Evolutionary conservation across 2,329 filamentous ascomycete species (phyloP).

Genomic region (Huntiella moniliformis): DNA sequence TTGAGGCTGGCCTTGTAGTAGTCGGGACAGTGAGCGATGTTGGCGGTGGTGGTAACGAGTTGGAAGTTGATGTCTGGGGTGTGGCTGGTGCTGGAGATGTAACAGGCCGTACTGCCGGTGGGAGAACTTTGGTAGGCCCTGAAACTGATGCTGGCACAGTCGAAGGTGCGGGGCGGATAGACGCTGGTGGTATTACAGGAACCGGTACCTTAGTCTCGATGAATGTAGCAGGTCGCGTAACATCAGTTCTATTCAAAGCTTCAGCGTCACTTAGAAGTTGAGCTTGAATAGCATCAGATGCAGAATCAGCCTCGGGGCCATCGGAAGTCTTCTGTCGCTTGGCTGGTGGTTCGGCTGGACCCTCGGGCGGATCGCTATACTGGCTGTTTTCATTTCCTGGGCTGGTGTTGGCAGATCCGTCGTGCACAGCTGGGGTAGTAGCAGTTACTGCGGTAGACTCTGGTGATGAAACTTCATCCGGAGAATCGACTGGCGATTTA

Average conservation of each 20-base stretch:
- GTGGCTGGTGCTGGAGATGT: neutral
- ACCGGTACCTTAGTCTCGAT: slow-evolving; percentile 3
- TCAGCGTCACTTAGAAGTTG: slow-evolving; percentile 8
- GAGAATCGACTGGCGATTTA: neutral
- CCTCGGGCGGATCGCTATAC: slow-evolving; percentile 1
- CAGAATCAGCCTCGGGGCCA: slow-evolving; percentile 2
- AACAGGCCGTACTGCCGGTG: too few species aligned
- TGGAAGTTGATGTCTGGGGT: neutral
- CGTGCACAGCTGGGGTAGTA: slow-evolving; percentile 49
- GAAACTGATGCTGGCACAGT: neutral
- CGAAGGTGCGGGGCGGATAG: neutral
- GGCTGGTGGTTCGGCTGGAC: slow-evolving; percentile 13
- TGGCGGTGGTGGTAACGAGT: neutral
- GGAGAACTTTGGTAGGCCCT: too few species aligned
- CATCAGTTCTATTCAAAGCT: slow-evolving; percentile 1
- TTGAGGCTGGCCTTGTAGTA: neutral
- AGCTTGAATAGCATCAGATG: slow-evolving; percentile 8
- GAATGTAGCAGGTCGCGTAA: neutral
- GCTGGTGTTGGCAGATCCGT: slow-evolving; percentile 55
- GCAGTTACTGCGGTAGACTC: slow-evolving; percentile 55
- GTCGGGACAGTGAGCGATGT: neutral
- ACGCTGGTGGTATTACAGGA: neutral
- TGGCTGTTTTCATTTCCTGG: slow-evolving; percentile 39
- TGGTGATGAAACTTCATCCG: slow-evolving; percentile 28
- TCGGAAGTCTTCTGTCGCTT: slow-evolving; percentile 4